Evolutionary conservation across 108 stramenopile species (phyloP).

Genomic region (Tribonema minus): DNA sequence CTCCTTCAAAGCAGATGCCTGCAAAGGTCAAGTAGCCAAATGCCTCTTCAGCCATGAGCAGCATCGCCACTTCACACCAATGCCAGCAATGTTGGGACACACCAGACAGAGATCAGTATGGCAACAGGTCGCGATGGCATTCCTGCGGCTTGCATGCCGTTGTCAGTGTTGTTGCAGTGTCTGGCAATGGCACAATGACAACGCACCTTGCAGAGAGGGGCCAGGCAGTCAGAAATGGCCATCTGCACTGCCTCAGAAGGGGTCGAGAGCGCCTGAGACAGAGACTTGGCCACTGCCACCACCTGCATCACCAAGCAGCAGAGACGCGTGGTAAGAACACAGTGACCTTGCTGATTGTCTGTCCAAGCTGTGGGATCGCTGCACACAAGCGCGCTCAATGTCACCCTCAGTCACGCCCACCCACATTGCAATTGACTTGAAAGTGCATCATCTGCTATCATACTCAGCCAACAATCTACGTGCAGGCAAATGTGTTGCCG

Average conservation of each 20-base stretch:
- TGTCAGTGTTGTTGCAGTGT: not conserved
- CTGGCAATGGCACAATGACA: not conserved
- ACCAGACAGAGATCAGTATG: not conserved
- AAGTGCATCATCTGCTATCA: conserved; percentile 49
- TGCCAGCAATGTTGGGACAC: not conserved
- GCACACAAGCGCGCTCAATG: too few relatives aligned
- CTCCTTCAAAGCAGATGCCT: conserved; percentile 34
- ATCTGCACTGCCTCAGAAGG: conserved; percentile 60
- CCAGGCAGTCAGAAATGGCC: conserved; percentile 57
- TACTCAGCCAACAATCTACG: too few relatives aligned
- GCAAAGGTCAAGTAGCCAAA: too few relatives aligned
- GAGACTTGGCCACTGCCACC: not conserved
- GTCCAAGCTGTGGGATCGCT: too few relatives aligned
- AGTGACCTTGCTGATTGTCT: too few relatives aligned
- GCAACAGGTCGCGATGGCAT: not conserved
- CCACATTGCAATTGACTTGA: too few relatives aligned
- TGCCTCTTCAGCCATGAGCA: not conserved
- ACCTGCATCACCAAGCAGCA: not conserved
- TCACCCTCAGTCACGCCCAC: too few relatives aligned
- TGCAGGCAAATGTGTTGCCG: too few relatives aligned
- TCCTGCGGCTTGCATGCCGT: not conserved
- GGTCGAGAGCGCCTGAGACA: conserved; percentile 13
- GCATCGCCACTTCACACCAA: not conserved
- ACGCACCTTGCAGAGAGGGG: conserved; percentile 47
- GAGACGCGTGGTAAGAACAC: too few relatives aligned